Base-by-base conservation (phyloP, 495 filamentous ascomycete genomes). In the Xylaria longipes region DNA sequence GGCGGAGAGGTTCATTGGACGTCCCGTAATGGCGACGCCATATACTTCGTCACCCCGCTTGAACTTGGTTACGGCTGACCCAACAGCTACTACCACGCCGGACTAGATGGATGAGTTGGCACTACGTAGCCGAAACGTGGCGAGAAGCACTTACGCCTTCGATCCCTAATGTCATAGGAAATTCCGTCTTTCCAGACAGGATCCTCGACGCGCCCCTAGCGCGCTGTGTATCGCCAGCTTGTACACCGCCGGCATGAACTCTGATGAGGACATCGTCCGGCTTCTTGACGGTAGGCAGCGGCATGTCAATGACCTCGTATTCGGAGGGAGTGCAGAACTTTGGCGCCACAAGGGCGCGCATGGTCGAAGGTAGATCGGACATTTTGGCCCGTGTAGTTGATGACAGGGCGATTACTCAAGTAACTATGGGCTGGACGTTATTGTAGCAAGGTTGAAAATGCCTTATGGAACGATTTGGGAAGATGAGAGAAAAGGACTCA, bases 21-120 rank as follows among this genome's bases (percentile, higher is more conserved):
- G 78, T 9, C 48, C 48, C 2, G 33, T 50, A 0, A 17, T 4
- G 20, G 48, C n/a, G 52, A 82, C 72, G n/a, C 75, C 75, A 76
- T 82, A 89, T 1, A 88, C 87, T 17, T 83, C 81, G 77, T 89
- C 87, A 41, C 88, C 88, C 33, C 75, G 64, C 46, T 83, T 83
- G 76, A 89, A 81, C 14, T 71, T 66, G 1, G 76, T 82, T 0
- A 87, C 85, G 3, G 66, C 65, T 45, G 75, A 50, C 3, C 87
- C 87, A 5, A 84, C 75, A 0, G 82, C 82, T 14, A 77, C 75
- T 68, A 90, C 81, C 29, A 77, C 78, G 22, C 88, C 88, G 1
- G 86, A 77, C 68, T 65, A 27, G 5, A 15, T 37, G 45, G 3
- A n/a, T 17, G n/a, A 17, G 35, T 61, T 41, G 22, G 27, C 54